phyloP scores from a whole-genome alignment of 768 basidiomycete genomes.

The Russula sp. region DNA sequence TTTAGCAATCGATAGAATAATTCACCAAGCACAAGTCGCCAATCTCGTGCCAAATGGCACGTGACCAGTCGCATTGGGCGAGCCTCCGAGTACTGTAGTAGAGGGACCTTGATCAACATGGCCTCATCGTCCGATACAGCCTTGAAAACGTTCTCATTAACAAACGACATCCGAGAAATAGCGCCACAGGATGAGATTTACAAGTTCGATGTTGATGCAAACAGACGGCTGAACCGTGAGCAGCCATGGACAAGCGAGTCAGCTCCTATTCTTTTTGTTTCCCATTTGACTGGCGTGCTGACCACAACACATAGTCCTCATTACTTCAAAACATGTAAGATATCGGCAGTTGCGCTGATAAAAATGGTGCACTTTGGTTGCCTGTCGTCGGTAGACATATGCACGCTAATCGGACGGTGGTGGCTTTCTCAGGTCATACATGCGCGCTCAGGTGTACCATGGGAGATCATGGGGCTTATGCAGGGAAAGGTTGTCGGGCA shows the following conservation, averaged over 20 bases:
- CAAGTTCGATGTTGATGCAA: conserved; percentile 62
- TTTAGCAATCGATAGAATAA: conserved; percentile 39
- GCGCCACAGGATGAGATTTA: conserved; percentile 78
- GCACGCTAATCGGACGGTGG: conserved; percentile 9
- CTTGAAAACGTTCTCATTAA: conserved; percentile 64
- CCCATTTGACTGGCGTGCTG: conserved; percentile 4
- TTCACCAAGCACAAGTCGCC: too few species aligned
- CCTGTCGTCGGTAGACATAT: background rate
- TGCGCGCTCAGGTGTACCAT: conserved; percentile 92
- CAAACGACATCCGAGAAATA: conserved; percentile 64
- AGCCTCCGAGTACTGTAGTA: too few species aligned
- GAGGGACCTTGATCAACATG: conserved; percentile 1
- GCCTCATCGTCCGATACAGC: conserved; percentile 48
- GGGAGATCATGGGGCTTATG: conserved; percentile 99
- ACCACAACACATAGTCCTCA: conserved; percentile 48
- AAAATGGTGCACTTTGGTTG: conserved; percentile 65
- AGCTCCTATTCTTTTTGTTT: conserved; percentile 27
- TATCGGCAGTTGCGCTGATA: conserved; percentile 90
- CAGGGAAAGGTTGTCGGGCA: conserved; percentile 88
- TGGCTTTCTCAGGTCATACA: conserved; percentile 77
- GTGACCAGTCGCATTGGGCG: background rate
- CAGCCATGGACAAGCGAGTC: conserved; percentile 88
- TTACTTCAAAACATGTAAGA: conserved; percentile 86
- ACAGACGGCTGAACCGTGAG: conserved; percentile 59
- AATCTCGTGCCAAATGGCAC: background rate